These are phyloP conservation scores for Logfia minima DNA, from an alignment of 129 eudicot genomes.

Conservation along the genomic window DNA sequence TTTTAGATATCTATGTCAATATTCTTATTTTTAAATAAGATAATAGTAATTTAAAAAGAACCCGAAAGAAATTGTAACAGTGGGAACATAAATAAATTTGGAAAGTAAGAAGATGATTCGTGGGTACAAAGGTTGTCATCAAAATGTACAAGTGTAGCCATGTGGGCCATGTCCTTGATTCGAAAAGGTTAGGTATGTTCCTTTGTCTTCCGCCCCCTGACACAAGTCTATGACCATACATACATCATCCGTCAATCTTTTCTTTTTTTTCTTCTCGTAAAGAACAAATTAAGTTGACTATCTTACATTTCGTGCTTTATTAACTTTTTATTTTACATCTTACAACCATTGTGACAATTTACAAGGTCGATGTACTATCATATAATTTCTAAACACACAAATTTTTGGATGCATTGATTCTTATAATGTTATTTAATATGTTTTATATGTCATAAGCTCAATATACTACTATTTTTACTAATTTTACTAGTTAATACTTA, in stretches of 20 bases:
- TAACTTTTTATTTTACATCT: too few relatives aligned
- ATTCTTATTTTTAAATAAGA: too few relatives aligned
- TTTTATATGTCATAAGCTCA: too few relatives aligned
- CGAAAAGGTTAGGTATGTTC: background rate
- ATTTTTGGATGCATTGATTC: background rate
- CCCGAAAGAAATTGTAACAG: background rate
- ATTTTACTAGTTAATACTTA: too few relatives aligned
- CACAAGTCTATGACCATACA: slow-evolving; percentile 13
- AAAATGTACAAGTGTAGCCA: slow-evolving; percentile 19
- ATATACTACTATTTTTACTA: too few relatives aligned
- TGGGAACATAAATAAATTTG: slow-evolving; percentile 7
- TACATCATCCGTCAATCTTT: background rate
- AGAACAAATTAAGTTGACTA: too few relatives aligned
- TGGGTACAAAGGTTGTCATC: slow-evolving; percentile 5
- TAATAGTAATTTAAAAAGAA: too few relatives aligned
- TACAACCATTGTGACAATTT: too few relatives aligned
- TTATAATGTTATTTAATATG: background rate
- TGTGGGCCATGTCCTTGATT: slow-evolving; percentile 8
- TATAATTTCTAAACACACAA: background rate
- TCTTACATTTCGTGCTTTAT: too few relatives aligned
- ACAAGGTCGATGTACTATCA: too few relatives aligned
- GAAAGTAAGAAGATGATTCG: slow-evolving; percentile 26
- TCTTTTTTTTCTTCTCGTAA: background rate
- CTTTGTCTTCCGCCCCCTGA: slow-evolving; percentile 5
- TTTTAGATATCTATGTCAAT: too few relatives aligned